phyloP scores from a whole-genome alignment of 73 alveolate species.

The Paramecium sonneborni region DNA sequence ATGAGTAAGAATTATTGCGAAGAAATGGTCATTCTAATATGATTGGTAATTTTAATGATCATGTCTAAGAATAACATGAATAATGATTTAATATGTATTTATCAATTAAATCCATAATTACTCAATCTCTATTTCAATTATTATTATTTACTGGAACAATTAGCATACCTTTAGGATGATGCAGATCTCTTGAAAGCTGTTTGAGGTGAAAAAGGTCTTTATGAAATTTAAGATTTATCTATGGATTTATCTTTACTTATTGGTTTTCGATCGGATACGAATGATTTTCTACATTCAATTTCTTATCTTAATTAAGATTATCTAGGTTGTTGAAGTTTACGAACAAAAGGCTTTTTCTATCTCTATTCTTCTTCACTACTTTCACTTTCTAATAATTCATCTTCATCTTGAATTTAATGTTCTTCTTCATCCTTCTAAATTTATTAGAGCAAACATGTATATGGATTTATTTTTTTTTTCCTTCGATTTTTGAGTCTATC shows the following conservation, averaged over 20 bases:
- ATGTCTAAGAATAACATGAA: neutral
- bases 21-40: neutral
- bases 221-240: neutral
- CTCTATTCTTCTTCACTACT: neutral
- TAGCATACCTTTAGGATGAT: neutral
- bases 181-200: conserved; percentile 16
- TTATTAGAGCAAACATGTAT: neutral
- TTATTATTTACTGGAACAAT: neutral
- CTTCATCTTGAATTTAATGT: conserved; percentile 25
- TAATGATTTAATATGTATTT: neutral
- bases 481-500: conserved; percentile 26
- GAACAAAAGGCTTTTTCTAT: neutral
- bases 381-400: conserved; percentile 19
- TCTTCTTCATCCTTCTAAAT: conserved; percentile 51
- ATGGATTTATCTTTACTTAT: neutral
- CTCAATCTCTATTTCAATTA: neutral
- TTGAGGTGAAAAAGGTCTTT: conserved; percentile 18
- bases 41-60: neutral
- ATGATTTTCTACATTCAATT: conserved; percentile 31
- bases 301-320: neutral
- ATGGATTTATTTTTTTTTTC: neutral
- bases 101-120: neutral
- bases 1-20: neutral
- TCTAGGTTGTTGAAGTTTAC: neutral
- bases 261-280: conserved; percentile 1